Percentiles rank a stretch among this genome's conserved stretches.
These are phyloP conservation scores for Xylaria venustula DNA, from an alignment of 495 filamentous ascomycete genomes.

Conservation along the genomic window DNA sequence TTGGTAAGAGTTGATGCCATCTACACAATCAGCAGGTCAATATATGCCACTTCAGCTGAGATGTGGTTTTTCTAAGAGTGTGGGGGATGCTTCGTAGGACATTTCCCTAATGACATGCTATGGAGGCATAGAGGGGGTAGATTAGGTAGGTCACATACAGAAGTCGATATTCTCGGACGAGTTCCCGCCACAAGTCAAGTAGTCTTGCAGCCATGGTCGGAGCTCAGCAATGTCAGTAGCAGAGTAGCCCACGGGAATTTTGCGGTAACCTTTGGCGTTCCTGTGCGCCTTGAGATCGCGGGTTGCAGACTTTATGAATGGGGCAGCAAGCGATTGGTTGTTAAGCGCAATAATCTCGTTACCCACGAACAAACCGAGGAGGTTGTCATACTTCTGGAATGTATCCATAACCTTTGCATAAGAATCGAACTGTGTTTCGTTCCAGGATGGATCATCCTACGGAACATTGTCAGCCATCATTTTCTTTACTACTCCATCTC, in stretches of 20 bases:
- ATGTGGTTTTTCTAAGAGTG: neutral
- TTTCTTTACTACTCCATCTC: constrained; percentile 2
- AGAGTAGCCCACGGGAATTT: constrained; percentile 84
- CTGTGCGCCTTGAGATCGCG: constrained; percentile 82
- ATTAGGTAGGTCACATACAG: constrained; percentile 40
- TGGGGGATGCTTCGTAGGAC: neutral
- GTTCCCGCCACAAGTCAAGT: constrained; percentile 74
- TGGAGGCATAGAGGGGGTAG: too few relatives aligned
- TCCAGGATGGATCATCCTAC: constrained; percentile 63
- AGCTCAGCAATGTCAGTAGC: constrained; percentile 82
- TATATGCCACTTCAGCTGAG: neutral
- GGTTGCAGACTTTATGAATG: constrained; percentile 77
- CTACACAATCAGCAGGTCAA: neutral
- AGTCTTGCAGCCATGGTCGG: constrained; percentile 85
- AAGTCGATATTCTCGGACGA: constrained; percentile 73
- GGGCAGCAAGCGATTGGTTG: constrained; percentile 65
- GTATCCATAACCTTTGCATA: constrained; percentile 74
- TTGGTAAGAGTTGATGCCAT: constrained; percentile 81
- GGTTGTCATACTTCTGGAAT: constrained; percentile 77
- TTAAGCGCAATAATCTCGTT: constrained; percentile 75
- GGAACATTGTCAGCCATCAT: constrained; percentile 12
- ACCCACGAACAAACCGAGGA: constrained; percentile 78
- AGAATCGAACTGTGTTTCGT: constrained; percentile 60
- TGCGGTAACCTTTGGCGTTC: constrained; percentile 72
- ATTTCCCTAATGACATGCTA: too few relatives aligned